Percentiles rank a stretch among this genome's conserved stretches.
Evolutionary conservation across 1,139 yeast species (phyloP).

Genomic region (Diutina mesorugosa): DNA sequence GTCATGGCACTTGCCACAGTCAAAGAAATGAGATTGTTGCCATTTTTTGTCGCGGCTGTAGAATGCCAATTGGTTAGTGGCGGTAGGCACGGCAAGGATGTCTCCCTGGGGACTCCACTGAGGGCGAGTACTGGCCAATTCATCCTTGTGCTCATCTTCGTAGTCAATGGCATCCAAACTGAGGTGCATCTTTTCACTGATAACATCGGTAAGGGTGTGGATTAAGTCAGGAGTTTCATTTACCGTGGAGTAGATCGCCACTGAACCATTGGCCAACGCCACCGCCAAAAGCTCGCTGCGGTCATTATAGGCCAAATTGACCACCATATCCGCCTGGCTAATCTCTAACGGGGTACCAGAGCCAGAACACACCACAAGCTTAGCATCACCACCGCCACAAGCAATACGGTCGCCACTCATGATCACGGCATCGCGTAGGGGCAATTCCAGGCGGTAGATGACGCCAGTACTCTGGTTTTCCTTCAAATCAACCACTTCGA

Average conservation of each 20-base stretch:
- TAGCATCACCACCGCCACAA: slow-evolving; percentile 69
- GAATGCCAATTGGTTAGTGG: slow-evolving; percentile 7
- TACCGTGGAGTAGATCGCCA: slow-evolving; percentile 50
- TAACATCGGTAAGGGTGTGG: slow-evolving; percentile 27
- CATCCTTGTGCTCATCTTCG: slow-evolving; percentile 26
- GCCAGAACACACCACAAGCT: slow-evolving; percentile 41
- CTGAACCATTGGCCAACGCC: slow-evolving; percentile 54
- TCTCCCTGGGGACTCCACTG: slow-evolving; percentile 40
- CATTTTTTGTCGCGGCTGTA: not conserved
- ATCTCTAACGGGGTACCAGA: slow-evolving; percentile 25
- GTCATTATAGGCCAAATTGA: slow-evolving; percentile 48
- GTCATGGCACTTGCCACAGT: not conserved
- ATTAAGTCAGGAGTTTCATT: slow-evolving; percentile 24
- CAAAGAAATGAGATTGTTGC: not conserved
- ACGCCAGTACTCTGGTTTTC: slow-evolving; percentile 15
- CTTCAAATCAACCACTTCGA: slow-evolving; percentile 9
- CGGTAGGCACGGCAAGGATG: slow-evolving; percentile 44
- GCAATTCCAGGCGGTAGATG: slow-evolving; percentile 37
- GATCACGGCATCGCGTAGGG: slow-evolving; percentile 53
- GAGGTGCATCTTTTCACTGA: slow-evolving; percentile 21
- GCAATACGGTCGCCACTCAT: slow-evolving; percentile 61
- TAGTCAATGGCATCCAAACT: slow-evolving; percentile 25
- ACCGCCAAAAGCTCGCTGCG: slow-evolving; percentile 44
- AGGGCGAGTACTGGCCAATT: slow-evolving; percentile 20
- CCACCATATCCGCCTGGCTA: slow-evolving; percentile 36